These are phyloP conservation scores for Dendrobium nobile DNA, from an alignment of 106 monocot species.

Conservation along the genomic window DNA sequence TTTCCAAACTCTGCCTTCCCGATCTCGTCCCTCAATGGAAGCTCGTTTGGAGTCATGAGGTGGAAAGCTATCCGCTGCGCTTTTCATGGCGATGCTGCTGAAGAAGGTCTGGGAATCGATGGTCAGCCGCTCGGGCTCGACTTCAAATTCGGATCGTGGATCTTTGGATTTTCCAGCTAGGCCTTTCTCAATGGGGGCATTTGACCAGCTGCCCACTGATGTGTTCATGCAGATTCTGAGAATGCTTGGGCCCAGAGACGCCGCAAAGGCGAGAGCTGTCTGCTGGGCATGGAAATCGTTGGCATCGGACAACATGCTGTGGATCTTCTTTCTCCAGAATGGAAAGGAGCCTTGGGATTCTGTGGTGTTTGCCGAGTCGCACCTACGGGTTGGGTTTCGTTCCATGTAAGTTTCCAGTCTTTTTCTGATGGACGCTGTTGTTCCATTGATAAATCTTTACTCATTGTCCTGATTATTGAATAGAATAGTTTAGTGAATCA, in stretches of 20 bases:
- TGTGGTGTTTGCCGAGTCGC: constrained; percentile 70
- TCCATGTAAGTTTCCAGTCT: constrained; percentile 8
- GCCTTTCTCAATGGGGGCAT: constrained; percentile 32
- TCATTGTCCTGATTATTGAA: neutral
- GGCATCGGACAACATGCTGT: constrained; percentile 71
- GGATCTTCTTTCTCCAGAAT: constrained; percentile 62
- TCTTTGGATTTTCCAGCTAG: neutral
- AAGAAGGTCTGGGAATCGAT: constrained; percentile 52
- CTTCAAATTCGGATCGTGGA: constrained; percentile 3
- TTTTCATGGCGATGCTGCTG: constrained; percentile 42
- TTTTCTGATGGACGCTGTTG: neutral
- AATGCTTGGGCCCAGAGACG: constrained; percentile 47
- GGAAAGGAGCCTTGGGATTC: constrained; percentile 66
- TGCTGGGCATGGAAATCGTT: constrained; percentile 53
- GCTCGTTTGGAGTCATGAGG: neutral
- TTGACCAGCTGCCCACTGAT: constrained; percentile 63
- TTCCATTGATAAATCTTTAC: neutral
- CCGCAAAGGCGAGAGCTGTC: constrained; percentile 44
- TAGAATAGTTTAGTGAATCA: neutral
- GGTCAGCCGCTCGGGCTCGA: constrained; percentile 30
- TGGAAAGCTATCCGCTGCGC: neutral
- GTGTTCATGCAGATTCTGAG: constrained; percentile 60
- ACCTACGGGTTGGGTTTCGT: constrained; percentile 37
- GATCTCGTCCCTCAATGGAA: neutral
- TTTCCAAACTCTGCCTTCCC: too few species aligned